Evolutionary conservation across 345 rosid genomes (phyloP).

Genomic region (Eucalyptus regnans): DNA sequence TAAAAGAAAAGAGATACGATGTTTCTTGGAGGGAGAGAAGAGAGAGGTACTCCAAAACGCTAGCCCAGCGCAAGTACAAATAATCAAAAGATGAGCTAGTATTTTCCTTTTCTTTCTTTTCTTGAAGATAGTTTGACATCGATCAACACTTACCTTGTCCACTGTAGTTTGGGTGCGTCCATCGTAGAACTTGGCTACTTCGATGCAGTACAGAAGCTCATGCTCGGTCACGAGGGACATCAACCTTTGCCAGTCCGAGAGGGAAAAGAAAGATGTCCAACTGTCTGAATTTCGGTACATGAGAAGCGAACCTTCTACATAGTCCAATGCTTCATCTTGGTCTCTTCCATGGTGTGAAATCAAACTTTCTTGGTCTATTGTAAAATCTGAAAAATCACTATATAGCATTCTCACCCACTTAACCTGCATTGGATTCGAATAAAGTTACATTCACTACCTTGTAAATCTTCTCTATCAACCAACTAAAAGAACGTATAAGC

Average conservation of each 20-base stretch:
- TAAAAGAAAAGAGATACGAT: background rate
- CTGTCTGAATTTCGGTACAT: background rate
- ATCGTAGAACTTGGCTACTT: conserved; percentile 2
- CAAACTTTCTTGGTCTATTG: conserved; percentile 4
- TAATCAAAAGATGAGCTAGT: background rate
- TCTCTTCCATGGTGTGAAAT: background rate
- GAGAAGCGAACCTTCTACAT: background rate
- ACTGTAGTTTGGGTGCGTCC: background rate
- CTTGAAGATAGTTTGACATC: background rate
- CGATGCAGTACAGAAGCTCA: background rate
- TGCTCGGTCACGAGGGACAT: background rate
- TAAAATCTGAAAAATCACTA: background rate
- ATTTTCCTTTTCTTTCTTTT: background rate
- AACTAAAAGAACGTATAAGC: background rate
- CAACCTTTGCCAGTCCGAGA: background rate
- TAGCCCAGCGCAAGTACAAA: background rate
- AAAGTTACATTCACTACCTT: background rate
- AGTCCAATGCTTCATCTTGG: background rate
- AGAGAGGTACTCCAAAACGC: background rate
- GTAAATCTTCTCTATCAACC: background rate
- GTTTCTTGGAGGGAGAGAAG: background rate
- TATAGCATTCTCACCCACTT: conserved; percentile 2
- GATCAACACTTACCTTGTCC: background rate
- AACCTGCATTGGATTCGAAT: background rate
- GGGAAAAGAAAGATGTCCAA: background rate